phyloP scores from a whole-genome alignment of 2,329 filamentous ascomycete genomes.

The Epichloe gansuensis region DNA sequence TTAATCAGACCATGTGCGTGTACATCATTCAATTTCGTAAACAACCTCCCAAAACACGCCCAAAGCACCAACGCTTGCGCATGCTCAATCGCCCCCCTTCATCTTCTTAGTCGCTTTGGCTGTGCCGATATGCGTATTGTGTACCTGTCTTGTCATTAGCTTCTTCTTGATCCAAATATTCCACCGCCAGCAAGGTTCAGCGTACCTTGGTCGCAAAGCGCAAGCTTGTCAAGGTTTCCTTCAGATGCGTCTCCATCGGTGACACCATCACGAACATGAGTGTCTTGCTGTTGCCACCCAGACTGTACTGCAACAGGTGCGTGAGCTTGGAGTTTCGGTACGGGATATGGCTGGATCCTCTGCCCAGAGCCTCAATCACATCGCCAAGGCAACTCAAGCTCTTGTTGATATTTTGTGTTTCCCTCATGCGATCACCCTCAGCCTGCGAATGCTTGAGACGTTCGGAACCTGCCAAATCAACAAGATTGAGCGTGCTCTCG shows the following conservation, averaged over 20 bases:
- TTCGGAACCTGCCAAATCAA: constrained; percentile 90
- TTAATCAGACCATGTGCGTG: not conserved
- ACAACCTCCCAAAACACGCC: not conserved
- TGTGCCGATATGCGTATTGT: constrained; percentile 85
- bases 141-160: constrained; percentile 37
- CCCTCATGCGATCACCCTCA: constrained; percentile 75
- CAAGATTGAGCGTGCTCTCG: constrained; percentile 88
- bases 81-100: constrained; percentile 16
- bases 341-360: constrained; percentile 71
- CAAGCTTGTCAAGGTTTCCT: constrained; percentile 86
- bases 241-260: constrained; percentile 77
- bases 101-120: constrained; percentile 63
- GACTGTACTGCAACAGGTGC: constrained; percentile 83
- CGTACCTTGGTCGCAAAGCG: constrained; percentile 88
- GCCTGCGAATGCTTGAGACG: constrained; percentile 76
- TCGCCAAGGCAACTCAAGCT: constrained; percentile 84
- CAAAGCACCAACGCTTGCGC: not conserved
- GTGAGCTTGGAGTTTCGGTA: constrained; percentile 97
- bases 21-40: constrained; percentile 5
- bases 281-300: constrained; percentile 92
- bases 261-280: constrained; percentile 99
- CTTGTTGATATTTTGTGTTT: constrained; percentile 97
- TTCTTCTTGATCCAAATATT: not conserved
- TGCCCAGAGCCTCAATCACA: constrained; percentile 85
- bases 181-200: not conserved